phyloP scores from a whole-genome alignment of 371 early-diverging fungal species.

The Coemansia sp. region DNA sequence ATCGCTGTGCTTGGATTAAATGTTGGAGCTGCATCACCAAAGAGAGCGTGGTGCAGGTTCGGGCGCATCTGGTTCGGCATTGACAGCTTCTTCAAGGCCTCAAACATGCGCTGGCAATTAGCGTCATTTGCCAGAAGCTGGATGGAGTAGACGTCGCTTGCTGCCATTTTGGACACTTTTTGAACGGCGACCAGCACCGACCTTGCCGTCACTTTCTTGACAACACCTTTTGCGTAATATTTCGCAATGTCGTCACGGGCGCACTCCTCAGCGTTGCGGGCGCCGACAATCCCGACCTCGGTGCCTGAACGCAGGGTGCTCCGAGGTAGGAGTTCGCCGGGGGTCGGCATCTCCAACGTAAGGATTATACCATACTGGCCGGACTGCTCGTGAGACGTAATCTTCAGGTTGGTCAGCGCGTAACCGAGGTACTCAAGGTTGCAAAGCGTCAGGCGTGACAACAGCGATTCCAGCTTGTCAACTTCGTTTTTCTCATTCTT shows the following conservation, averaged over 20 bases:
- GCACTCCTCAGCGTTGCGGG: no score
- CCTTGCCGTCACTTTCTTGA: background rate
- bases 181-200: background rate
- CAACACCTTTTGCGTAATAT: background rate
- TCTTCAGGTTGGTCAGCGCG: constrained; percentile 62
- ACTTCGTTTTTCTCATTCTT: constrained; percentile 62
- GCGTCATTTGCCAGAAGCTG: constrained; percentile 71
- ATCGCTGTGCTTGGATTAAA: constrained; percentile 11
- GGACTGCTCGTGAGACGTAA: constrained; percentile 13
- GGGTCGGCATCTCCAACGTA: background rate
- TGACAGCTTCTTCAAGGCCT: constrained; percentile 44
- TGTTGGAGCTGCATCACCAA: constrained; percentile 45
- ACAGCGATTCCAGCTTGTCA: constrained; percentile 54
- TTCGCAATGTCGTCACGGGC: no score
- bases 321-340: background rate
- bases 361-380: background rate
- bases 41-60: constrained; percentile 51
- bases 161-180: background rate
- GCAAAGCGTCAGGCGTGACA: constrained; percentile 55
- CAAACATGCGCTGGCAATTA: constrained; percentile 63
- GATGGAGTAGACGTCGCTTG: constrained; percentile 51
- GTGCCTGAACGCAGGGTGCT: background rate
- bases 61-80: background rate
- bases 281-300: background rate
- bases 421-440: constrained; percentile 56